Conservation (phyloP, 441 rosid species). For the Eruca vesicaria region DNA sequence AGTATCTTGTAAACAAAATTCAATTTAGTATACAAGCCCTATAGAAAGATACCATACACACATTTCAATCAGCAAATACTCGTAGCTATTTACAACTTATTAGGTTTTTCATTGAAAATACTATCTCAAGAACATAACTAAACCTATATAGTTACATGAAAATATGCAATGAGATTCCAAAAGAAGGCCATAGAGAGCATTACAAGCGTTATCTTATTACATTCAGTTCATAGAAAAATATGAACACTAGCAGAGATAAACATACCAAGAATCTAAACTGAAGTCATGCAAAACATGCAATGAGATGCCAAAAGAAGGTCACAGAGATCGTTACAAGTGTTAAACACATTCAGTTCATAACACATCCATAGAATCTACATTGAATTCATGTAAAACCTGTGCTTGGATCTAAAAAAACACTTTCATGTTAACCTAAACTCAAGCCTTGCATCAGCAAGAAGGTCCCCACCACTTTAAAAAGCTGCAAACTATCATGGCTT, state of each 20-base stretch:
- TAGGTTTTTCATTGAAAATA: not conserved
- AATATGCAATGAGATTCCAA: not conserved
- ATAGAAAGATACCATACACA: not conserved
- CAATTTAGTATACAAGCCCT: conserved; percentile 35
- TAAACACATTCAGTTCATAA: not conserved
- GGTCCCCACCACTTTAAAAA: not conserved
- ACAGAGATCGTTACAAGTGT: conserved; percentile 4
- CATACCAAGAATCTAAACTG: not conserved
- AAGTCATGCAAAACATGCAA: not conserved
- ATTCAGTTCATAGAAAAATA: not conserved
- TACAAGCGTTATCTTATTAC: not conserved
- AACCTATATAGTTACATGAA: not conserved
- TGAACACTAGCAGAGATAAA: not conserved
- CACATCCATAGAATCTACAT: too few species aligned
- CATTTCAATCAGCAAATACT: not conserved
- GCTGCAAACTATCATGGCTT: not conserved
- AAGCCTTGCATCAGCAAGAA: not conserved
- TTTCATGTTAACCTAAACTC: not conserved
- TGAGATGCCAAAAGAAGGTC: not conserved
- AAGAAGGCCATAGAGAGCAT: conserved; percentile 1
- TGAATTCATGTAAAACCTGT: not conserved
- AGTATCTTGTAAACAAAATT: conserved; percentile 62
- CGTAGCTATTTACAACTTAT: not conserved
- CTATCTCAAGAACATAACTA: not conserved
- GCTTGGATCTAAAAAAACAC: not conserved